These are phyloP conservation scores for Ascomycota sp. DNA, from an alignment of 2,329 filamentous ascomycete genomes.

Conservation along the genomic window DNA sequence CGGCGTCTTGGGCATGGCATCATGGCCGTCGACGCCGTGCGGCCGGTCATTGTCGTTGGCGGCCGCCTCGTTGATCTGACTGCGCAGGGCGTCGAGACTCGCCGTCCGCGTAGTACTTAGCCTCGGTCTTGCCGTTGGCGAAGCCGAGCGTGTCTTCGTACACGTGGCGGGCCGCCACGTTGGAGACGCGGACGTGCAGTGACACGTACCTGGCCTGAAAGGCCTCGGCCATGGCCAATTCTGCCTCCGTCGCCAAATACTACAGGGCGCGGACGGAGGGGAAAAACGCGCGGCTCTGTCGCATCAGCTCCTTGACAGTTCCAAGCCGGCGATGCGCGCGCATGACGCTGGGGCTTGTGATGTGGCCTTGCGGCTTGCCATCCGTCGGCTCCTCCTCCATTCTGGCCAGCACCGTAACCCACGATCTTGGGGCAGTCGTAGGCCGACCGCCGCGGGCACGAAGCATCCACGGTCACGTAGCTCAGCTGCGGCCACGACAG, in stretches of 20 bases:
- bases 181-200: conserved; percentile 86
- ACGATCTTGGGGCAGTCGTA: conserved; percentile 95
- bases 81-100: conserved; percentile 48
- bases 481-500: conserved; percentile 94
- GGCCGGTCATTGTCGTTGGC: conserved; percentile 19
- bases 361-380: conserved; percentile 84
- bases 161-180: conserved; percentile 73
- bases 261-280: neutral
- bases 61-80: conserved; percentile 17
- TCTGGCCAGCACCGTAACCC: conserved; percentile 96
- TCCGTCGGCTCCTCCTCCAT: conserved; percentile 97
- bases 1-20: too few relatives aligned
- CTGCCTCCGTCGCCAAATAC: conserved; percentile 18
- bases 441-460: conserved; percentile 52
- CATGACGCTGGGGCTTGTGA: conserved; percentile 91
- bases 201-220: conserved; percentile 85
- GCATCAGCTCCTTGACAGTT: conserved; percentile 92
- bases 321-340: conserved; percentile 78
- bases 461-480: conserved; percentile 88
- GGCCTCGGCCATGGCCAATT: conserved; percentile 91
- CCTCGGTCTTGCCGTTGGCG: conserved; percentile 65
- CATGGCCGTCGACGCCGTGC: conserved; percentile 11
- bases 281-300: conserved; percentile 60
- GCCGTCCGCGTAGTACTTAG: conserved; percentile 91
- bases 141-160: conserved; percentile 89